Percentiles rank a stretch among this genome's conserved stretches.
phyloP scores from a whole-genome alignment of 169 alveolate genomes.

The Babesia bigemina region DNA sequence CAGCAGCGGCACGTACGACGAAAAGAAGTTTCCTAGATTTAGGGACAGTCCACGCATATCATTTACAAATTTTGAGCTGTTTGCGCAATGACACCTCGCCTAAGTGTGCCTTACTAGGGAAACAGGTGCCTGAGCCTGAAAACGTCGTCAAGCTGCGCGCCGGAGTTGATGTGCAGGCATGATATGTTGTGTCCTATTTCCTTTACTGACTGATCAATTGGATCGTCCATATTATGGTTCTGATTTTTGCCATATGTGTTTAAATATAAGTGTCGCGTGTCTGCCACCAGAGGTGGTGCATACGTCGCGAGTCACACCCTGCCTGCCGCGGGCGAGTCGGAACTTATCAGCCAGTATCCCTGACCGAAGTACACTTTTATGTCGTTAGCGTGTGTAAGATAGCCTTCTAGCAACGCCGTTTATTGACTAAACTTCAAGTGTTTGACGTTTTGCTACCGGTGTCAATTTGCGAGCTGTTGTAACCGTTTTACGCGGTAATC shows the following conservation, averaged over 20 bases:
- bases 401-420: too few species aligned
- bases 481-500: too few species aligned
- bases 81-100: background rate
- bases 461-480: too few species aligned
- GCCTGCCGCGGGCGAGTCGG: background rate
- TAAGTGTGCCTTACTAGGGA: conserved; percentile 53
- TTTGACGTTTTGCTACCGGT: too few species aligned
- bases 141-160: conserved; percentile 66
- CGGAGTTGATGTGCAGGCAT: conserved; percentile 59
- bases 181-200: conserved; percentile 64
- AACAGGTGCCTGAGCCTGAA: conserved; percentile 60
- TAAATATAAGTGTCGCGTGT: background rate
- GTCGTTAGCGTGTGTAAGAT: too few species aligned
- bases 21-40: conserved; percentile 63
- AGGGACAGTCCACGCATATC: conserved; percentile 68
- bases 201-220: conserved; percentile 38
- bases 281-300: background rate
- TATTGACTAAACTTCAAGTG: too few species aligned
- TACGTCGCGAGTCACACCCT: background rate
- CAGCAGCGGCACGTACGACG: conserved; percentile 61
- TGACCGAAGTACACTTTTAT: too few species aligned
- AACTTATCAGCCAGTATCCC: too few species aligned
- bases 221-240: conserved; percentile 42
- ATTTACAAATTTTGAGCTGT: conserved; percentile 67
- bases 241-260: background rate